Conservation (phyloP, 1,284 basidiomycete genomes). For the Xerocomus amazonicus region DNA sequence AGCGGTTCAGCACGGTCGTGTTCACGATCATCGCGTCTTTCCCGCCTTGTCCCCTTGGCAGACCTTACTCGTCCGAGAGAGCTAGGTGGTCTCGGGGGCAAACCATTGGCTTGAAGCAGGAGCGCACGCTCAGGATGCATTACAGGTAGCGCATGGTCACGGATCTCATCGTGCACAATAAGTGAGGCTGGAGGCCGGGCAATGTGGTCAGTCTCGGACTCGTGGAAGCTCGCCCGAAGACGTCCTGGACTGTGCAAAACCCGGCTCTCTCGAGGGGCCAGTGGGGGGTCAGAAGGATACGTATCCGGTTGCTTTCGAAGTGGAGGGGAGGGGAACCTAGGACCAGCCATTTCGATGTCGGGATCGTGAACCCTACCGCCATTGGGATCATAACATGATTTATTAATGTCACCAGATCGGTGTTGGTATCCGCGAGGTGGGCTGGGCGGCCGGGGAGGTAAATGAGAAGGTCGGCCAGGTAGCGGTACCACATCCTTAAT, state of each 20-base stretch:
- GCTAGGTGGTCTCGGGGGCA: conserved; percentile 29
- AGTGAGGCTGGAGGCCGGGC: conserved; percentile 5
- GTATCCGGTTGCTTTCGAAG: conserved; percentile 12
- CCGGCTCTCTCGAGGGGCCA: conserved; percentile 8
- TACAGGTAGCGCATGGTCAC: conserved; percentile 12
- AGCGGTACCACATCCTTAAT: conserved; percentile 11
- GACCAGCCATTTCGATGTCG: conserved; percentile 6
- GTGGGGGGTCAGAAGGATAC: conserved; percentile 5
- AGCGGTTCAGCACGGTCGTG: conserved; percentile 24
- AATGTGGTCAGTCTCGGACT: conserved; percentile 4
- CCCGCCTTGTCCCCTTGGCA: conserved; percentile 21
- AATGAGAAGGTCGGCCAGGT: conserved; percentile 14
- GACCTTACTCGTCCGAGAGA: conserved; percentile 12
- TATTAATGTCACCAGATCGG: conserved; percentile 9
- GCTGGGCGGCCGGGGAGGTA: conserved; percentile 26
- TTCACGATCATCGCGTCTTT: conserved; percentile 18
- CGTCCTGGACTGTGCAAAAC: conserved; percentile 7
- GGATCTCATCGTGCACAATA: conserved; percentile 4
- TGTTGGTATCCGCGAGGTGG: conserved; percentile 12
- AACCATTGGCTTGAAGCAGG: conserved; percentile 27
- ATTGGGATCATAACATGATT: conserved; percentile 1
- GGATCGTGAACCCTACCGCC: conserved; percentile 6
- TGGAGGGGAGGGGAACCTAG: conserved; percentile 5
- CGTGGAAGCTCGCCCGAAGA: conserved; percentile 11
- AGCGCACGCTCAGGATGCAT: conserved; percentile 34